Evolutionary conservation across 768 basidiomycete species (phyloP).

Genomic region (Boletus rubroflammeus): DNA sequence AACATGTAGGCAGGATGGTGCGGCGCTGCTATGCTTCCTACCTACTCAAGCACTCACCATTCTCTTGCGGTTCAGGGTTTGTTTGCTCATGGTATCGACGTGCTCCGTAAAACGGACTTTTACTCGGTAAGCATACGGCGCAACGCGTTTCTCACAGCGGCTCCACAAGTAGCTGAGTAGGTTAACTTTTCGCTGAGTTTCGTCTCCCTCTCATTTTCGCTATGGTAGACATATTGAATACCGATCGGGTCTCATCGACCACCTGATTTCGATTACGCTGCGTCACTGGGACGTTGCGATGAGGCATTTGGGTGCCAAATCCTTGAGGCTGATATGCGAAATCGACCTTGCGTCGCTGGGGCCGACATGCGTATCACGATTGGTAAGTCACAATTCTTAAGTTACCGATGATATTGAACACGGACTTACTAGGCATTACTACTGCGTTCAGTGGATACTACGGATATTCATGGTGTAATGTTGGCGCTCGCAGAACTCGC

Average conservation of each 20-base stretch:
- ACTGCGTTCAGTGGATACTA: conserved; percentile 58
- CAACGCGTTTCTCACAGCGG: conserved; percentile 81
- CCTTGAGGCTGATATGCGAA: conserved; percentile 65
- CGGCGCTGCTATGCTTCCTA: conserved; percentile 25
- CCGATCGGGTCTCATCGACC: conserved; percentile 60
- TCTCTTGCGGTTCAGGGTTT: conserved; percentile 53
- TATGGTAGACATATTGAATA: conserved; percentile 72
- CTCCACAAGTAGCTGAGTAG: conserved; percentile 83
- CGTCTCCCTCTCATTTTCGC: conserved; percentile 5
- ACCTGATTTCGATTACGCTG: conserved; percentile 69
- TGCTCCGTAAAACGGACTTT: conserved; percentile 89
- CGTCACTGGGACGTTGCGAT: conserved; percentile 88
- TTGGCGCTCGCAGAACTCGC: conserved; percentile 72
- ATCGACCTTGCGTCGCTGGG: conserved; percentile 55
- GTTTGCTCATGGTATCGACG: conserved; percentile 93
- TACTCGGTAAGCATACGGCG: conserved; percentile 85
- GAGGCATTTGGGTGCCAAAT: conserved; percentile 72
- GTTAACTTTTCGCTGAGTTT: conserved; percentile 30
- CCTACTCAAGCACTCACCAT: conserved; percentile 11
- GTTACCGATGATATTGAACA: conserved; percentile 12
- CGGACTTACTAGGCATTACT: conserved; percentile 44
- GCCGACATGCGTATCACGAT: conserved; percentile 43
- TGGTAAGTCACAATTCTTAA: conserved; percentile 43
- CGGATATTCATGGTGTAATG: conserved; percentile 81
- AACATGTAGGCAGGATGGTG: conserved; percentile 92